phyloP scores from a whole-genome alignment of 2,329 filamentous ascomycete genomes.

The Tolypocladium inflatum region DNA sequence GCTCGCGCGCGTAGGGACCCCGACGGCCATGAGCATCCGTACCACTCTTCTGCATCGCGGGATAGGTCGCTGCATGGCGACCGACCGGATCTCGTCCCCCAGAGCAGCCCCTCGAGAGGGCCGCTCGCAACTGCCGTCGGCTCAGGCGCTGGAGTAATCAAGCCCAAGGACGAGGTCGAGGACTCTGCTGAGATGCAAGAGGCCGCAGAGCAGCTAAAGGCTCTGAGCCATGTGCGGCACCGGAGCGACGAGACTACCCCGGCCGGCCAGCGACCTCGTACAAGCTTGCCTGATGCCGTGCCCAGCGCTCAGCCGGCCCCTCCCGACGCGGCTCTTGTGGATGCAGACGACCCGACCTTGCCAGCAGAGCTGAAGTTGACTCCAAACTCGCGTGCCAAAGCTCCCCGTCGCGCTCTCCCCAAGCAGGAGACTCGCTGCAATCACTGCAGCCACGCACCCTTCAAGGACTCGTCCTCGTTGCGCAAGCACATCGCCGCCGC shows the following conservation, averaged over 20 bases:
- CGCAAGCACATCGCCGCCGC: conserved; percentile 59
- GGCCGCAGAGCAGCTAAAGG: conserved; percentile 57
- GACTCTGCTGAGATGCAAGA: conserved; percentile 63
- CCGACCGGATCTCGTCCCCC: conserved; percentile 12
- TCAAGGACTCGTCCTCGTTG: conserved; percentile 57
- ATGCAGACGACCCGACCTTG: conserved; percentile 13
- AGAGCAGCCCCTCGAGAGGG: conserved; percentile 16
- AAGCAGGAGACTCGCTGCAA: conserved; percentile 54
- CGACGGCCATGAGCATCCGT: conserved; percentile 15
- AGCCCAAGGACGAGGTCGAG: conserved; percentile 32
- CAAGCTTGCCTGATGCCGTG: conserved; percentile 27
- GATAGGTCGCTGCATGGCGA: conserved; percentile 14
- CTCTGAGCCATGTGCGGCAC: conserved; percentile 53
- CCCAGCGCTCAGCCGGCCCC: conserved; percentile 10
- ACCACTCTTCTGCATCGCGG: conserved; percentile 12
- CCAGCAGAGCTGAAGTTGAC: conserved; percentile 13
- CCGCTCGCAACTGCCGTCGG: conserved; percentile 12
- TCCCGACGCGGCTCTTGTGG: conserved; percentile 28
- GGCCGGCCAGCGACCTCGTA: conserved; percentile 21
- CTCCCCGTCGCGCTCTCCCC: conserved; percentile 34
- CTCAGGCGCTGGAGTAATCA: conserved; percentile 10
- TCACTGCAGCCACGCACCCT: conserved; percentile 53
- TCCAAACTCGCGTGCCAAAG: conserved; percentile 27
- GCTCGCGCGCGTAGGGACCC: conserved; percentile 16
- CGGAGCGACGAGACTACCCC: conserved; percentile 33